Evolutionary conservation across 2,329 filamentous ascomycete genomes (phyloP).

Genomic region (Clonostachys sp.): DNA sequence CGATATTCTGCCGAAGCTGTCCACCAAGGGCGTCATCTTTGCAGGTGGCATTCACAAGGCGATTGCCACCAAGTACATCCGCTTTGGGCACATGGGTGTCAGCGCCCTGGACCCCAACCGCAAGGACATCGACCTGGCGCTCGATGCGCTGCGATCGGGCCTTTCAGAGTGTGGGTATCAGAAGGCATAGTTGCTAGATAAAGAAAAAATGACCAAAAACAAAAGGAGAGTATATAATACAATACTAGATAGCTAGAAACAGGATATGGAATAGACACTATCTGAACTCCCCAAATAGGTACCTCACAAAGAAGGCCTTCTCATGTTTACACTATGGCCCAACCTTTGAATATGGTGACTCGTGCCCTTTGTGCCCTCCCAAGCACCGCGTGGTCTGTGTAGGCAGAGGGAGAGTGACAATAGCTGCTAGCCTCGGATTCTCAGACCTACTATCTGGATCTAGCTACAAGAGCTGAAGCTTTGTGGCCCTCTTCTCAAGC

Average conservation of each 20-base stretch:
- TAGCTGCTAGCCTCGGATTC: no score
- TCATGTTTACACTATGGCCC: no score
- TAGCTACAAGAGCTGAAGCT: no score
- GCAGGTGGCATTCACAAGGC: slow-evolving; percentile 95
- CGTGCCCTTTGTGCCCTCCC: no score
- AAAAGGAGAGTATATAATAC: not conserved
- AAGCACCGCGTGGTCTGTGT: no score
- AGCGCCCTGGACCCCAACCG: slow-evolving; percentile 75
- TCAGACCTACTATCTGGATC: no score
- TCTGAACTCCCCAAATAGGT: no score
- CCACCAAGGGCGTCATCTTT: slow-evolving; percentile 87
- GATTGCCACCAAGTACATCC: slow-evolving; percentile 87
- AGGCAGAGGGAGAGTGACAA: no score
- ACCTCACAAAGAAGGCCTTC: no score
- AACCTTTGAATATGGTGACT: no score
- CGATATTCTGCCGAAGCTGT: slow-evolving; percentile 78
- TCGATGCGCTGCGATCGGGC: slow-evolving; percentile 71
- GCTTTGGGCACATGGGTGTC: slow-evolving; percentile 97
- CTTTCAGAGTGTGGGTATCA: slow-evolving; percentile 69
- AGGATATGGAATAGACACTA: no score
- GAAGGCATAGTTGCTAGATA: slow-evolving; percentile 21
- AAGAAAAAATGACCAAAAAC: not conserved
- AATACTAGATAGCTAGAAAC: not conserved
- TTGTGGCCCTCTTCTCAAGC: no score
- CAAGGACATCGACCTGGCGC: slow-evolving; percentile 78